Percentiles rank a stretch among this genome's conserved stretches.
phyloP scores from a whole-genome alignment of 768 basidiomycete genomes.

The Collybiopsis confluens region DNA sequence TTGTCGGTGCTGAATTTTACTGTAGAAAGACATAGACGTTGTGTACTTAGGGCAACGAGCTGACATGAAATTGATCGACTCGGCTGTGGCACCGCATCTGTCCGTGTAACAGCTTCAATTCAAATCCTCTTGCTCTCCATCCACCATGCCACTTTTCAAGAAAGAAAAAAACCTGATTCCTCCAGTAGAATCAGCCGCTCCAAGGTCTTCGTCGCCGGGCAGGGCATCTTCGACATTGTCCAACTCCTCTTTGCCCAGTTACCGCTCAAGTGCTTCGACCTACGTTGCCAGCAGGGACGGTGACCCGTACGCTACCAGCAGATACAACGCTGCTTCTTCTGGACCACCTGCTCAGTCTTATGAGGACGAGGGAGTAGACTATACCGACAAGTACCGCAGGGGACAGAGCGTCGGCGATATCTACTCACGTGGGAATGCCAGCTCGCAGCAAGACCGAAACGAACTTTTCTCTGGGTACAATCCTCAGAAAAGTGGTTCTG shows the following conservation, averaged over 20 bases:
- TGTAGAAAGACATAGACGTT: no score
- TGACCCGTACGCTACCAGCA: constrained; percentile 6
- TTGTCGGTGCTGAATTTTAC: no score
- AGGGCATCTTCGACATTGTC: constrained; percentile 27
- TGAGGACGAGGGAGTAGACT: background rate
- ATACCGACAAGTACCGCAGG: constrained; percentile 27
- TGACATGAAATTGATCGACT: no score
- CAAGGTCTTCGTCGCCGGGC: constrained; percentile 19
- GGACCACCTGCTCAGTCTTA: background rate
- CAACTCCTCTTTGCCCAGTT: constrained; percentile 36
- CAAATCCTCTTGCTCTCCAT: constrained; percentile 1
- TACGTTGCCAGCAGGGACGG: constrained; percentile 71
- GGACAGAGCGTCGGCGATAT: constrained; percentile 34
- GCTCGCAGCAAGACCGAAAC: constrained; percentile 43
- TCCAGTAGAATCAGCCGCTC: constrained; percentile 42
- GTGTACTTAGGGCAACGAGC: no score
- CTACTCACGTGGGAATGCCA: constrained; percentile 35
- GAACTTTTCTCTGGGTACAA: constrained; percentile 56
- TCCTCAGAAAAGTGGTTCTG: constrained; percentile 36
- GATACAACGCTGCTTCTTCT: background rate
- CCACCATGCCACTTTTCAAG: constrained; percentile 63
- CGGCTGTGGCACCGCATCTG: no score
- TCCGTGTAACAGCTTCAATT: background rate
- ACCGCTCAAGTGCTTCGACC: constrained; percentile 52
- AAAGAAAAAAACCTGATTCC: constrained; percentile 66